phyloP scores from a whole-genome alignment of 257 asterid genomes.

The Solanum neorickii region DNA sequence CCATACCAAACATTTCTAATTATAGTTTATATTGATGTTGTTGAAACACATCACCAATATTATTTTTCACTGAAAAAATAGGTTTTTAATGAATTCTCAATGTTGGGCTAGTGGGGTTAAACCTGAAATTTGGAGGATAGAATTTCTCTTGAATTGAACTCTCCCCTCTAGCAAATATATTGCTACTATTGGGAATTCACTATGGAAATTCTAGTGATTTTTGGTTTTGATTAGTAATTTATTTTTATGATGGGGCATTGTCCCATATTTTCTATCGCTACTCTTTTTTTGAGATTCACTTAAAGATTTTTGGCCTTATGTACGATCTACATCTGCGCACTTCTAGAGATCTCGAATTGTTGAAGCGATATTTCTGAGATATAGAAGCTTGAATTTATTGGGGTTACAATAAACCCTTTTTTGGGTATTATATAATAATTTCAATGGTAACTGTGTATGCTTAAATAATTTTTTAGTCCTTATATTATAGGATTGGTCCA shows the following conservation, averaged over 20 bases:
- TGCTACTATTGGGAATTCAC: neutral
- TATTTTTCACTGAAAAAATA: neutral
- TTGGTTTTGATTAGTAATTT: neutral
- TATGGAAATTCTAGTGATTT: neutral
- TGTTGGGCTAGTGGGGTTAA: neutral
- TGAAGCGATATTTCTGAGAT: conserved; percentile 15
- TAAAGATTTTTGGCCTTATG: neutral
- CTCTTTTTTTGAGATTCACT: neutral
- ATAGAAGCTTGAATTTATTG: no score
- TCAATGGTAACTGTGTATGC: no score
- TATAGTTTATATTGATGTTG: neutral
- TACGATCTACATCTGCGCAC: neutral
- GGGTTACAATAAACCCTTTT: no score
- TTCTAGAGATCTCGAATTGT: conserved; percentile 6
- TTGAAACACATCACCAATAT: neutral
- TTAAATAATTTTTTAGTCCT: no score
- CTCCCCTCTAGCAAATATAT: neutral
- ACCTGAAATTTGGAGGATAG: neutral
- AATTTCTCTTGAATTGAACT: neutral
- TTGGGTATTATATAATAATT: no score
- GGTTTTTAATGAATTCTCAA: neutral
- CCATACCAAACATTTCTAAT: neutral
- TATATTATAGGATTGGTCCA: no score
- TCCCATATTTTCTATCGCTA: neutral
- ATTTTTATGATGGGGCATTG: neutral